Conservation (phyloP, 345 rosid genomes). For the Excoecaria agallocha region DNA sequence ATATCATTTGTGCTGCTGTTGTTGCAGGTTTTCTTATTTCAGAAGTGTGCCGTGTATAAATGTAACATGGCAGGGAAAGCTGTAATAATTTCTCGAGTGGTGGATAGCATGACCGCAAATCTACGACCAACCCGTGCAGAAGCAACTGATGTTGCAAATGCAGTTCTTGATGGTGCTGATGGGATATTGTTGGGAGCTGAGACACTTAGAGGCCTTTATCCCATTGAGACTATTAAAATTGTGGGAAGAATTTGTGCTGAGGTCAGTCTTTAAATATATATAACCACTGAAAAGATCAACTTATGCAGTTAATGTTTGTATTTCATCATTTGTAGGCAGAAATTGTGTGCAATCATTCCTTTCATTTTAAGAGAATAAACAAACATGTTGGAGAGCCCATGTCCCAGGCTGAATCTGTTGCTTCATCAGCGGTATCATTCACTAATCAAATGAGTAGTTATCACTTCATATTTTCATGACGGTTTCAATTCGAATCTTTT, state of each 20-base stretch:
- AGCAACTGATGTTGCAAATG: conserved; percentile 99
- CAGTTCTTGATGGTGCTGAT: conserved; percentile 94
- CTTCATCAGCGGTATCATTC: conserved; percentile 40
- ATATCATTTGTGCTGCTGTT: not conserved
- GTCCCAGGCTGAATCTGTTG: conserved; percentile 42
- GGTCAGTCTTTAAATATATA: conserved; percentile 30
- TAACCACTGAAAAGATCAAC: no score
- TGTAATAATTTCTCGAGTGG: conserved; percentile 83
- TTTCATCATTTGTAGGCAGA: conserved; percentile 35
- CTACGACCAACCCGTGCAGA: conserved; percentile 99
- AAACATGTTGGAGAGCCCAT: conserved; percentile 42
- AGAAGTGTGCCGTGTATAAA: conserved; percentile 82
- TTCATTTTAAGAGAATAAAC: conserved; percentile 34
- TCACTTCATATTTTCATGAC: not conserved
- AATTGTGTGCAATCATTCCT: conserved; percentile 36
- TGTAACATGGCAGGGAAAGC: conserved; percentile 99
- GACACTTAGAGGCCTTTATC: conserved; percentile 92
- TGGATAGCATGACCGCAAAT: conserved; percentile 97
- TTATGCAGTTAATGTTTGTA: no score
- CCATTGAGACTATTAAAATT: conserved; percentile 73
- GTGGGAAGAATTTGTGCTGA: conserved; percentile 92
- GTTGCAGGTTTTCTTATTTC: conserved; percentile 83
- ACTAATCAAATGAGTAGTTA: not conserved
- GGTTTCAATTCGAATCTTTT: no score
- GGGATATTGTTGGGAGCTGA: conserved; percentile 97